Evolutionary conservation across 768 basidiomycete species (phyloP), one percentile per base, ranked within the genome.

Genomic region (Kwoniella bestiolae): DNA sequence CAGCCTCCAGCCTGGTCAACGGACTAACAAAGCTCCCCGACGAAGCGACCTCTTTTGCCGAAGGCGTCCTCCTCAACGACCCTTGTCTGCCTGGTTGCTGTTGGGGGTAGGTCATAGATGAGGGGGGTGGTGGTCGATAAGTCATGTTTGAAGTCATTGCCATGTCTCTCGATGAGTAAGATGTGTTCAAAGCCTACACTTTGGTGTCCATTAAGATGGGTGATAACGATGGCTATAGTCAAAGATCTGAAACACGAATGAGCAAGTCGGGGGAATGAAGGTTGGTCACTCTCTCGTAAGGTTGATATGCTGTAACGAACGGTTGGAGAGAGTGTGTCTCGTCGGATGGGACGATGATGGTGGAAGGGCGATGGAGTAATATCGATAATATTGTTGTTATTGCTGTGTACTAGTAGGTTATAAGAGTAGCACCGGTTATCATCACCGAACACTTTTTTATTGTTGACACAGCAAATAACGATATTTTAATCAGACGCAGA

Each of bases 21-120:
- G 69, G 69, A 49, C 69, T 70, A 8, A 65, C 65, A 60, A 63
- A 70, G 35, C 59, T 69, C 16, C 56, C 49, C 5, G 63, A 29
- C 29, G 56, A 60, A 25, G 55, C 56, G 14, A 68, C 45, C 12
- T 68, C 58, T 44, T 38, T 60, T 21, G 57, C 63, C 8, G 56
- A 65, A 23, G 63, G 58, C 67, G 59, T 65, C 46, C 34, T 57
- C 8, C 32, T 23, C 18, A 41, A 23, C 12, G 51, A 32, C 14
- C 52, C 52, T 26, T 29, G 51, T 29, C 35, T 34, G 21, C 55
- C 12, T 29, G n/a, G 60, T 49, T 61, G 29, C 0, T 28, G 21
- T 4, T 64, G 53, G 8, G 14, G 52, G 23, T 55, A 18, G 52
- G 31, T 16, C 11, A 29, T 34, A 2, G 52, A 55, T 2, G 52